phyloP scores from a whole-genome alignment of 148 eudicot species.

The Arctostaphylos glauca region DNA sequence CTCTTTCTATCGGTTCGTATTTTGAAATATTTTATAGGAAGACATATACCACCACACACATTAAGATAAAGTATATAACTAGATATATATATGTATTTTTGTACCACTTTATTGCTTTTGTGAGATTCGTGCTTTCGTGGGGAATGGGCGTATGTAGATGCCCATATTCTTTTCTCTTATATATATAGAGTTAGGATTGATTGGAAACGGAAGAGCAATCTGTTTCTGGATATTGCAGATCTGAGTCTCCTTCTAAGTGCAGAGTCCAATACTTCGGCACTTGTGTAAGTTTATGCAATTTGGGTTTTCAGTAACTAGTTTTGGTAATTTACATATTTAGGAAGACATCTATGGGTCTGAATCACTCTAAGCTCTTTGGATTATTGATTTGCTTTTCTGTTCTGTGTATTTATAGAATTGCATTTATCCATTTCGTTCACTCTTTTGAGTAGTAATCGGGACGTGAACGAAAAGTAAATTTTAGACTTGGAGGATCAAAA shows the following conservation, averaged over 20 bases:
- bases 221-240: constrained; percentile 20
- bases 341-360: neutral
- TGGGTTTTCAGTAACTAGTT: neutral
- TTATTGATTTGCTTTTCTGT: neutral
- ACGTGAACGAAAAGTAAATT: too few relatives aligned
- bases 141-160: constrained; percentile 6
- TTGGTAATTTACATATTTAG: neutral
- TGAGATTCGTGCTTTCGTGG: constrained; percentile 4
- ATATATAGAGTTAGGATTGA: constrained; percentile 15
- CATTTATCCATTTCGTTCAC: neutral
- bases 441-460: neutral
- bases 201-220: neutral
- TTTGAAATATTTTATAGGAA: neutral
- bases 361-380: neutral
- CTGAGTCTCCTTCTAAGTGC: constrained; percentile 7
- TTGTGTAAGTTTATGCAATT: constrained; percentile 1
- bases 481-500: too few relatives aligned
- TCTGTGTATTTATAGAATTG: neutral
- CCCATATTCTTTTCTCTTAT: neutral
- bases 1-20: constrained; percentile 7
- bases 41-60: neutral
- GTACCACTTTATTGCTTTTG: neutral
- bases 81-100: too few relatives aligned
- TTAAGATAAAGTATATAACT: too few relatives aligned
- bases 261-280: neutral